A percentile compares a stretch with the other conserved stretches of the same genome.
Conservation (phyloP, 2,329 filamentous ascomycete species). For the Pseudophaeomoniella oleicola region DNA sequence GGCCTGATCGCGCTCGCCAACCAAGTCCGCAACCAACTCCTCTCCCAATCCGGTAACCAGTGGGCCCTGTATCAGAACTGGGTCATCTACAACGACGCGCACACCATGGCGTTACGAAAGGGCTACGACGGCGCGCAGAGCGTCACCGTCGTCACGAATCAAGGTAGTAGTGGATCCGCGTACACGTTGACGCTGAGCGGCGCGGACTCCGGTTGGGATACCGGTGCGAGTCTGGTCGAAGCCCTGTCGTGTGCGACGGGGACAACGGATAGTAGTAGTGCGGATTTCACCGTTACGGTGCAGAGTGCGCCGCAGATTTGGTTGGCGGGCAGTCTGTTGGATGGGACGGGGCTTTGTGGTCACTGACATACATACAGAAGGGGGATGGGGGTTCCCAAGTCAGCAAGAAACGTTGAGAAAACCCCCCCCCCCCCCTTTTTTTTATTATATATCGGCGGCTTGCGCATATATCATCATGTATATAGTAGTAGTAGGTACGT, state of each 20-base stretch:
- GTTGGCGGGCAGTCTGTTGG: constrained; percentile 2
- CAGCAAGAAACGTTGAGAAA: too few relatives aligned
- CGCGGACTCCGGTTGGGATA: constrained; percentile 1
- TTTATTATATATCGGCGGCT: too few relatives aligned
- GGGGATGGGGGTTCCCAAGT: too few relatives aligned
- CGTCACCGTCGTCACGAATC: constrained; percentile 4
- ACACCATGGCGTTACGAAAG: constrained; percentile 3
- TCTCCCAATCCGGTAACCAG: background rate
- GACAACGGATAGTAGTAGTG: constrained; percentile 1
- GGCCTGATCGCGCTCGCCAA: constrained; percentile 33
- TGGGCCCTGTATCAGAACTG: background rate
- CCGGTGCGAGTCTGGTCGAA: constrained; percentile 2
- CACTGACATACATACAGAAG: background rate
- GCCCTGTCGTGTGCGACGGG: constrained; percentile 3
- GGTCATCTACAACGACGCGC: background rate
- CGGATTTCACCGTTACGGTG: constrained; percentile 2
- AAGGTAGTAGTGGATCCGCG: constrained; percentile 1
- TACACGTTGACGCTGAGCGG: background rate
- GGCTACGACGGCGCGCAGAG: constrained; percentile 4
- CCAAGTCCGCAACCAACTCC: constrained; percentile 26
- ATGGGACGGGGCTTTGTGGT: constrained; percentile 3
- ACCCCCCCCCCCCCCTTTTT: too few relatives aligned
- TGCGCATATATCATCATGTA: too few relatives aligned
- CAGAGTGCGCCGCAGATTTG: constrained; percentile 2
- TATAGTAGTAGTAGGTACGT: too few relatives aligned